Conservation (phyloP, 2,329 filamentous ascomycete species). For the Calonectria henricotiae region DNA sequence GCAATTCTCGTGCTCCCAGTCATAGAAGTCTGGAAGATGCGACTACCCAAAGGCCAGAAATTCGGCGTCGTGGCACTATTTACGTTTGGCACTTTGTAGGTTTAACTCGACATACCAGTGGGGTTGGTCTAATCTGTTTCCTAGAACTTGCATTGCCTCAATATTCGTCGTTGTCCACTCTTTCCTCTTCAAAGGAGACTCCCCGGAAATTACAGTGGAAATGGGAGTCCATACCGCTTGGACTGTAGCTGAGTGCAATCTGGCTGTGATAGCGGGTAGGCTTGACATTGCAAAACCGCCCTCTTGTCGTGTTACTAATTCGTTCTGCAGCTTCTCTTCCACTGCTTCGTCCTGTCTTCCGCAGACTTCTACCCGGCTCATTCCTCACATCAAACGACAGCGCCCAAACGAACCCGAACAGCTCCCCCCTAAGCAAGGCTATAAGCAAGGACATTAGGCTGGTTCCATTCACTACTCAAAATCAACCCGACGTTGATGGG, state of each 20-base stretch:
- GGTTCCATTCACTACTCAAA: background rate
- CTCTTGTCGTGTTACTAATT: background rate
- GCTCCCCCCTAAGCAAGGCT: slow-evolving; percentile 6
- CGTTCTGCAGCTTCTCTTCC: slow-evolving; percentile 15
- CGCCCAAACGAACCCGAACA: background rate
- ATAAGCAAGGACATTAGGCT: slow-evolving; percentile 4
- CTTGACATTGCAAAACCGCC: too few relatives aligned
- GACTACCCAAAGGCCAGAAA: background rate
- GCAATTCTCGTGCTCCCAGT: slow-evolving; percentile 4
- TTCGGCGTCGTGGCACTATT: background rate
- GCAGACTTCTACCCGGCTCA: slow-evolving; percentile 9
- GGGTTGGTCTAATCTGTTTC: background rate
- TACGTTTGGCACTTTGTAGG: slow-evolving; percentile 3
- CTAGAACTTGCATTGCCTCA: slow-evolving; percentile 7
- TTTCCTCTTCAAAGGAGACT: background rate
- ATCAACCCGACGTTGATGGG: background rate
- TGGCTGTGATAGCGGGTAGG: slow-evolving; percentile 7
- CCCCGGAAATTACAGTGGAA: background rate
- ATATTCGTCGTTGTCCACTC: slow-evolving; percentile 11
- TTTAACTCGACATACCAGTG: background rate
- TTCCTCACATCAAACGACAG: slow-evolving; percentile 4
- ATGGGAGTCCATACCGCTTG: slow-evolving; percentile 9
- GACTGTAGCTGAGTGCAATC: slow-evolving; percentile 5
- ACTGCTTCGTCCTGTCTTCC: slow-evolving; percentile 26
- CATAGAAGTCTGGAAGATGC: slow-evolving; percentile 8